Evolutionary conservation across 1,284 basidiomycete genomes (phyloP).

Genomic region (Fomitopsis schrenkii): DNA sequence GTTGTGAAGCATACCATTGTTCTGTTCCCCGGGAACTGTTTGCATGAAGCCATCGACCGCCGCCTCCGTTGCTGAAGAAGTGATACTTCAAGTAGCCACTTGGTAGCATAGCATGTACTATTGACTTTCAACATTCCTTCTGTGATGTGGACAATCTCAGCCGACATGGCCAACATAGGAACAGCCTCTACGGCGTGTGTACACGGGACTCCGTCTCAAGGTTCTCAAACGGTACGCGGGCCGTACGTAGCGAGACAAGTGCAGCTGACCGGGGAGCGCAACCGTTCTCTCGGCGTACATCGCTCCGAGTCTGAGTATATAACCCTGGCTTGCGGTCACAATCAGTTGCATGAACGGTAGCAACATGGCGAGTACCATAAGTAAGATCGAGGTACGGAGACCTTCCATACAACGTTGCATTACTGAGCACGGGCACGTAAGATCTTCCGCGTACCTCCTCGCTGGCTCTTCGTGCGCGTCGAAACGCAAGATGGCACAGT

Average conservation of each 20-base stretch:
- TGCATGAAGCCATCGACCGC: too few species aligned
- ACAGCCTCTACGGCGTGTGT: background rate
- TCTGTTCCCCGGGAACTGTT: too few species aligned
- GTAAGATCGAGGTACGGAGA: slow-evolving; percentile 17
- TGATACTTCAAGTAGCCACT: too few species aligned
- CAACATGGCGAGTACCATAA: slow-evolving; percentile 13
- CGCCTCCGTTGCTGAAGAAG: too few species aligned
- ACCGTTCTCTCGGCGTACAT: background rate
- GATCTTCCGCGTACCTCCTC: slow-evolving; percentile 68
- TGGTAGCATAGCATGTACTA: too few species aligned
- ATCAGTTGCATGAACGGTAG: background rate
- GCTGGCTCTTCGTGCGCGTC: slow-evolving; percentile 76
- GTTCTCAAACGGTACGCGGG: background rate
- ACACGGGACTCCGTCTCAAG: background rate
- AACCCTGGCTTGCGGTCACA: background rate
- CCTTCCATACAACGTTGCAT: background rate
- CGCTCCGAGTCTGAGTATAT: background rate
- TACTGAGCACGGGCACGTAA: slow-evolving; percentile 15
- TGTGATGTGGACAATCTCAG: too few species aligned
- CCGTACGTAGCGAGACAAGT: background rate
- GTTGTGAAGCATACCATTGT: too few species aligned
- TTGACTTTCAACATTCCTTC: too few species aligned
- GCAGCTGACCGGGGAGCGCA: background rate
- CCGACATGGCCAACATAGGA: too few species aligned
- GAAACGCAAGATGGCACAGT: slow-evolving; percentile 65